phyloP scores from a whole-genome alignment of 495 filamentous ascomycete genomes.

The Hypomontagnella monticulosa region DNA sequence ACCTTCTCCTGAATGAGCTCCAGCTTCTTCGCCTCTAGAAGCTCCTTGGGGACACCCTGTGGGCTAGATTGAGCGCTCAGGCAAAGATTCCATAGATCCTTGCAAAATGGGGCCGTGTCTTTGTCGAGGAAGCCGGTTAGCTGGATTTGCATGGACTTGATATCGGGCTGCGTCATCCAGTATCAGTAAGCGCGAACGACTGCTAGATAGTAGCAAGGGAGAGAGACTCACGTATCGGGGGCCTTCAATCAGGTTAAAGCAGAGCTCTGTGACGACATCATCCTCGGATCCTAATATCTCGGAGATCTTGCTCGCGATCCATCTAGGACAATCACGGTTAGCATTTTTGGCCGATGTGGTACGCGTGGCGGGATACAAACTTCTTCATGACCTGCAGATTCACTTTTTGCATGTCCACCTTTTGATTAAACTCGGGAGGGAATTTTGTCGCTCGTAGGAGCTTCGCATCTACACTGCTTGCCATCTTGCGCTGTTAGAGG shows the following conservation, averaged over 20 bases:
- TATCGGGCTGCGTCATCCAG: slow-evolving; percentile 75
- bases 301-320: slow-evolving; percentile 88
- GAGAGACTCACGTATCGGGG: slow-evolving; percentile 73
- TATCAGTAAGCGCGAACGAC: slow-evolving; percentile 23
- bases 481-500: slow-evolving; percentile 61
- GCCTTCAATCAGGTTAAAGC: slow-evolving; percentile 87
- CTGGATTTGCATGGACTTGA: slow-evolving; percentile 92
- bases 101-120: slow-evolving; percentile 89
- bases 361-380: slow-evolving; percentile 56
- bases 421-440: slow-evolving; percentile 89
- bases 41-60: slow-evolving; percentile 91
- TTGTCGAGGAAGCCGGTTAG: slow-evolving; percentile 96
- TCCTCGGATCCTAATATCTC: slow-evolving; percentile 90
- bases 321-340: slow-evolving; percentile 66
- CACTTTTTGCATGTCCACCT: slow-evolving; percentile 97
- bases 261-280: slow-evolving; percentile 92
- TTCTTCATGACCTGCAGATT: slow-evolving; percentile 98
- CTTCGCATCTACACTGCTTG: slow-evolving; percentile 82
- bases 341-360: slow-evolving; percentile 10
- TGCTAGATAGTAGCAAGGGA: slow-evolving; percentile 5
- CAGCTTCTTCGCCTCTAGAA: slow-evolving; percentile 93
- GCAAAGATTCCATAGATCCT: slow-evolving; percentile 90
- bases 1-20: slow-evolving; percentile 96
- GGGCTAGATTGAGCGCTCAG: slow-evolving; percentile 88
- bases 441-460: slow-evolving; percentile 91